Conservation (phyloP, 2,329 filamentous ascomycete species). For the Penicillium digitatum region DNA sequence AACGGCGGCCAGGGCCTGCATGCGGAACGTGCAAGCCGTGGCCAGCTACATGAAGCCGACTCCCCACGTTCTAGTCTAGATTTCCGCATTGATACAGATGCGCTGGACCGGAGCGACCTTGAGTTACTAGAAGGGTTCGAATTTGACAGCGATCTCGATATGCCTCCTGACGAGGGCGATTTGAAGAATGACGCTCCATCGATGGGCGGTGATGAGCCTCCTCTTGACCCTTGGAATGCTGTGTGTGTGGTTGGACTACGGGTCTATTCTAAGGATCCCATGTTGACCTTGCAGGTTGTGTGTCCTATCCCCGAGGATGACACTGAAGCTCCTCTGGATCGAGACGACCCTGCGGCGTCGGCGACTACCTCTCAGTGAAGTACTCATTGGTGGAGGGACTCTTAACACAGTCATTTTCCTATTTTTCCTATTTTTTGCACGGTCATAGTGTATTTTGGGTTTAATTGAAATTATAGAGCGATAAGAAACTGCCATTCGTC, state of each 20-base stretch:
- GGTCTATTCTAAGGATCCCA: constrained; percentile 53
- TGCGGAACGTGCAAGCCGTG: constrained; percentile 12
- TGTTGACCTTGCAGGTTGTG: constrained; percentile 52
- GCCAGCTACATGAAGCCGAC: constrained; percentile 10
- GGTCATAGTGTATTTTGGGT: background rate
- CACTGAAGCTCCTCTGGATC: constrained; percentile 41
- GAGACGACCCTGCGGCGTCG: constrained; percentile 40
- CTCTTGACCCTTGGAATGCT: constrained; percentile 54
- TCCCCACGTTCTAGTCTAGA: constrained; percentile 27
- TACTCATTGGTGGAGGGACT: constrained; percentile 18
- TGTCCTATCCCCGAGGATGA: constrained; percentile 41
- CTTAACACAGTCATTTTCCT: constrained; percentile 7
- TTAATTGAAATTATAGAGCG: background rate
- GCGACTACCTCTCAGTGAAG: constrained; percentile 20
- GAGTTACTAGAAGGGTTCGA: constrained; percentile 41
- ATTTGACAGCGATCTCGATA: constrained; percentile 43
- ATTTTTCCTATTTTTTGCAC: no score
- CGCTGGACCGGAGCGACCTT: constrained; percentile 27
- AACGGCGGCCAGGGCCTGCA: constrained; percentile 27
- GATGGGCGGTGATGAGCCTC: constrained; percentile 2
- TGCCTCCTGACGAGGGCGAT: constrained; percentile 31
- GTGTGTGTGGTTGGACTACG: constrained; percentile 57
- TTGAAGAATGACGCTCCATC: constrained; percentile 6
- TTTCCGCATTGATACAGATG: constrained; percentile 21
- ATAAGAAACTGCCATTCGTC: background rate